Base-by-base conservation (phyloP, 2,329 filamentous ascomycete species). In the Emericellopsis cladophorae region DNA sequence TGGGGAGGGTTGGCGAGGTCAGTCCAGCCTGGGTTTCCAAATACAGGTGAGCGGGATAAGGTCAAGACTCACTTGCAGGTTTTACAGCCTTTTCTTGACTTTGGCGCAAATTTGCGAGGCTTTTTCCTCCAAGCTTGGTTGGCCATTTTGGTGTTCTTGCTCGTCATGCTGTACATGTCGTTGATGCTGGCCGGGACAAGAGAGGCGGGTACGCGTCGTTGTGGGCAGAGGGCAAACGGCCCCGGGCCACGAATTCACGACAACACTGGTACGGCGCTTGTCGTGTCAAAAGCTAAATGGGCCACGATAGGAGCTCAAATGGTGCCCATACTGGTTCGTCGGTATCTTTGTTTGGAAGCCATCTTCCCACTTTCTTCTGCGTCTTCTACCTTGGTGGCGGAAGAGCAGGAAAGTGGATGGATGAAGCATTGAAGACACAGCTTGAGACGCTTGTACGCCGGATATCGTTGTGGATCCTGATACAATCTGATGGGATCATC, bases 21-120 rank as follows among this genome's bases (percentile, higher is more conserved):
- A 49, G 46, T 43, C 24, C 31, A 49, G 46, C 42, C 24, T 32
- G 26, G 42, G 24, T 41, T 4, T 39, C 45, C 42, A 26, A 42
- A 43, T 32, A 24, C 24, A 41, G 36, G 36, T 37, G 36, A 42
- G 36, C 5, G 15, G 38, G 21, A 21, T 15, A 14, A 39, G 44
- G 41, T 39, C 40, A 42, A 46, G 37, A 53, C 59, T 57, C 42
- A 62, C 59, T 63, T 62, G 59, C 59, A 62, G 34, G 59, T 62
- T 47, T 57, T 61, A 47, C 59, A 63, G 37, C 59, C 59, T 12
- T 56, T 48, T 49, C 53, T 56, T 45, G 59, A 62, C 50, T 62
- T 63, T 46, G 59, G 56, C 41, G 60, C 56, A 29, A 56, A 62
- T 33, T 54, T 56, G 36, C 59, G 55, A 47, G 60, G 58, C 42